Evolutionary conservation across 345 rosid genomes (phyloP), one percentile per base, ranked within the genome.

Genomic region (Pugionium cornutum): DNA sequence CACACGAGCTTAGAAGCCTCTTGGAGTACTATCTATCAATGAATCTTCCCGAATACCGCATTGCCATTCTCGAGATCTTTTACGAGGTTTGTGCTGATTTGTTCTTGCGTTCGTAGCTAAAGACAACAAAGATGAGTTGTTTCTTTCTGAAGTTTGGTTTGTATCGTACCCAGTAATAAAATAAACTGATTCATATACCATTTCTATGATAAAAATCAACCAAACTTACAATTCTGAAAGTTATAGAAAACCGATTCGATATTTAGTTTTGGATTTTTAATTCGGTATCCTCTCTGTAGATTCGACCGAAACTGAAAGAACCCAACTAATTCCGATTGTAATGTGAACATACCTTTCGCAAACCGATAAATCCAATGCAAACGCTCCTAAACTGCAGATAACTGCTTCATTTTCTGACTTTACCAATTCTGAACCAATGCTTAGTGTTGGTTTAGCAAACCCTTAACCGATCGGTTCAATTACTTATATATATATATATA

Each of bases 1-100:
- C 88, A 0, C 83, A 78, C 47, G 91, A 89, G 68, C 94, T 92
- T 28, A 81, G 97, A 43, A 78, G 79, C 50, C 87, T 92, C 35
- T 76, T 92, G 81, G 88, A 86, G 52, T 92, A 86, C 78, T 92
- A 92, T 59, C 33, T 92, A 56, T 83, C 94, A 0, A 83, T 87
- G 88, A 92, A 92, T 57, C 77, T 86, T 42, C 72, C 77, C n/a
- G 95, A 82, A 36, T 77, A 80, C 56, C 85, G 80, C 35, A 78
- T 77, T 58, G 66, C 72, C 31, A 89, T 92, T 62, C 87, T 92
- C 5, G 87, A 83, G 73, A 84, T 80, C 66, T 92, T 89, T 62
- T 84, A 89, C 40, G 86, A 87, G 79, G 97, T 89, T 69, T 89
- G 98, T 76, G 42, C 84, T 41, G 65, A 67, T 66, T 68, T 92